These are phyloP conservation scores for Pythium aristosporum DNA, from an alignment of 352 stramenopile genomes.

Conservation along the genomic window DNA sequence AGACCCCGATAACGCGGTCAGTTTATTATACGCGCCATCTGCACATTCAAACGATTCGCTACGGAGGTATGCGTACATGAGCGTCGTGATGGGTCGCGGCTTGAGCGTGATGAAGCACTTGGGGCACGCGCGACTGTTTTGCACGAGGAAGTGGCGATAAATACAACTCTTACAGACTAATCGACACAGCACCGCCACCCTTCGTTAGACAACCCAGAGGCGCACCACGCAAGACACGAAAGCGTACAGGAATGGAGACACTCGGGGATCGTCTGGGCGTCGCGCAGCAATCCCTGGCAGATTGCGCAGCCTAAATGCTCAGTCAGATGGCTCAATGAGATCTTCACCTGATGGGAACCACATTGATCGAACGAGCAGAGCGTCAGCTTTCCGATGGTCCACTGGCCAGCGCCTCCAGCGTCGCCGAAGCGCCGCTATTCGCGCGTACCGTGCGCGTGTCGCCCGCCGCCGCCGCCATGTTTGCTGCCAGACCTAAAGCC, in stretches of 20 bases:
- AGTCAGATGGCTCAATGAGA: conserved; percentile 52
- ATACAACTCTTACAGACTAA: conserved; percentile 88
- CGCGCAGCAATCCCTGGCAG: conserved; percentile 62
- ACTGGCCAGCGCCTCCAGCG: not conserved
- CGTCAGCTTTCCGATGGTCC: not conserved
- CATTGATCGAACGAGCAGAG: conserved; percentile 5
- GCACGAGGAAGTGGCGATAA: conserved; percentile 70
- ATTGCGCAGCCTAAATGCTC: conserved; percentile 67
- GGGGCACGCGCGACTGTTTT: conserved; percentile 55
- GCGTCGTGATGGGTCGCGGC: conserved; percentile 51
- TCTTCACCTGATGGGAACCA: conserved; percentile 39
- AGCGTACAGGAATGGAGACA: conserved; percentile 79
- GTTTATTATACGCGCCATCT: too few relatives aligned
- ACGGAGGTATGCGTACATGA: conserved; percentile 44
- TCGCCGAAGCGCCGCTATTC: not conserved
- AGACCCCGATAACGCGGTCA: too few relatives aligned
- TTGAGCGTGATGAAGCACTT: conserved; percentile 59
- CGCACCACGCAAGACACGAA: not conserved
- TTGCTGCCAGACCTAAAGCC: not conserved
- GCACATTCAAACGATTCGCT: not conserved
- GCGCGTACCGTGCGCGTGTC: conserved; percentile 33
- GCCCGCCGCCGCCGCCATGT: conserved; percentile 22
- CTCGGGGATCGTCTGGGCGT: conserved; percentile 81
- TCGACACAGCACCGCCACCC: not conserved
- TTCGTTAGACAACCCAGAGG: not conserved